Evolutionary conservation across 1,284 basidiomycete genomes (phyloP).

Genomic region (Peniophora sp.): DNA sequence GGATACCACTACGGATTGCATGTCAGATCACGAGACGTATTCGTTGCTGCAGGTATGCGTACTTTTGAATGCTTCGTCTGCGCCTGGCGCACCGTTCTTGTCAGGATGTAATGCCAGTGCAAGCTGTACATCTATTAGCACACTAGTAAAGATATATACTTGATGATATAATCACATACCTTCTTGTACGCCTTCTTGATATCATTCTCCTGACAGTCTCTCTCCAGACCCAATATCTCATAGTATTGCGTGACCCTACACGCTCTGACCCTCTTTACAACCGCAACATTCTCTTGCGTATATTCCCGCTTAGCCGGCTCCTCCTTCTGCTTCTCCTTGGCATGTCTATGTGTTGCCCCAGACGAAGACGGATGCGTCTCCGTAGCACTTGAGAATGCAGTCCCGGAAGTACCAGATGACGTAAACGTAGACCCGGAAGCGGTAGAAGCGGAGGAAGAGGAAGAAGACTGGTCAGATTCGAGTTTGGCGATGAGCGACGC

Average conservation of each 20-base stretch:
- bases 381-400: conserved; percentile 35
- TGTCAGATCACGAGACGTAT: no score
- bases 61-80: conserved; percentile 99
- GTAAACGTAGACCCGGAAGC: conserved; percentile 26
- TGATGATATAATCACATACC: conserved; percentile 37
- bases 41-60: no score
- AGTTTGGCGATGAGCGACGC: conserved; percentile 59
- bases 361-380: conserved; percentile 64
- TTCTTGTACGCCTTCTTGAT: conserved; percentile 98
- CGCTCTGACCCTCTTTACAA: conserved; percentile 81
- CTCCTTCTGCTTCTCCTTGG: conserved; percentile 23
- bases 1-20: conserved; percentile 72
- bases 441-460: conserved; percentile 22
- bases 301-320: conserved; percentile 75
- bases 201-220: conserved; percentile 81
- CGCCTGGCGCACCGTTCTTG: conserved; percentile 96
- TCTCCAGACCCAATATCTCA: conserved; percentile 82
- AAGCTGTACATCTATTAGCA: conserved; percentile 41
- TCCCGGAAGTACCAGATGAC: conserved; percentile 23
- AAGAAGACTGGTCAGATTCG: conserved; percentile 38
- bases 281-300: conserved; percentile 76
- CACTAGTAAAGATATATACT: background rate
- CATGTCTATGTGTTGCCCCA: conserved; percentile 50
- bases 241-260: conserved; percentile 94
- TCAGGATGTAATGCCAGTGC: conserved; percentile 94